Evolutionary conservation across 2,329 filamentous ascomycete species (phyloP), one percentile per base, ranked within the genome.

Genomic region (Eurotiales sp.): DNA sequence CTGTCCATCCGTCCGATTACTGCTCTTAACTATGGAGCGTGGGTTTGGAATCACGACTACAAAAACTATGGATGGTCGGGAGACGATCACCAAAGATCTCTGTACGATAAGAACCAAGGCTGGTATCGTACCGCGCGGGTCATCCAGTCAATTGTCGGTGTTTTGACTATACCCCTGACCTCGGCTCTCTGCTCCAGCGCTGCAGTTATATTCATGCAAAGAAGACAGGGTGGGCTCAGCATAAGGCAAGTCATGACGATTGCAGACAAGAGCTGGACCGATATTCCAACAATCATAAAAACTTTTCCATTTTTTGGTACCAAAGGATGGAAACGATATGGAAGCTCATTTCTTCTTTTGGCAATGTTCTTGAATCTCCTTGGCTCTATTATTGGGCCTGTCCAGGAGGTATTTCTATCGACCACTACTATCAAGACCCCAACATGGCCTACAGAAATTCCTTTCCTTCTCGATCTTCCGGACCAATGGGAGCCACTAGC

Each of bases 161-260:
- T 62, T 6, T 27, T 62, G 14, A 57, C 59, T 6, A 52, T 64
- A 10, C 60, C 60, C 15, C 17, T 60, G 21, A 56, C 55, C 3
- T 60, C 61, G 4, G 51, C 60, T 5, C 46, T 61, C n/a, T 64
- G 61, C 39, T 49, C 59, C 3, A 58, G 53, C 36, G 61, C 60
- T 1, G 58, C 57, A 3, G 59, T 62, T 8, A 47, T 62, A 32
- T 62, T 55, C 46, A 39, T 56, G 10, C 61, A 64, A 51, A 51
- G 54, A 21, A 14, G 51, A 19, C 15, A 34, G 21, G 27, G 43
- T 7, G n/a, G 36, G 36, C 46, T 60, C 21, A 59, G 19, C n/a
- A 47, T 61, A n/a, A 53, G 56, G 14, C 58, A 61, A 44, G n/a
- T 60, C 7, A 58, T 58, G 43, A 44, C 46, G 3, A 50, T 63